Conservation (phyloP, 352 stramenopile species). For the Pythium angustatum region DNA sequence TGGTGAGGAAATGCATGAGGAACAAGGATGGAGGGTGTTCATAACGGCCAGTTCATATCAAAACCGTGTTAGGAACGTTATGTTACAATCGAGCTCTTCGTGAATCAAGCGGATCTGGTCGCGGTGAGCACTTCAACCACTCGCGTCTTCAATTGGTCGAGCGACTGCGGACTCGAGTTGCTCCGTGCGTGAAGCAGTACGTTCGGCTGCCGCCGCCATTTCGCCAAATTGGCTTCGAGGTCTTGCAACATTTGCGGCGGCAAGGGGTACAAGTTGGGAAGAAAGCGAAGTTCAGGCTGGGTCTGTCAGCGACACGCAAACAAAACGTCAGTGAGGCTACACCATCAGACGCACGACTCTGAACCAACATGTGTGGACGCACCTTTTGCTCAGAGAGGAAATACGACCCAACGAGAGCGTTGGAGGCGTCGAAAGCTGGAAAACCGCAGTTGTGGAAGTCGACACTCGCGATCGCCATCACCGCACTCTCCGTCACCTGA, state of each 20-base stretch:
- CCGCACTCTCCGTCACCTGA: slow-evolving; percentile 30
- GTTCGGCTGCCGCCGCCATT: slow-evolving; percentile 33
- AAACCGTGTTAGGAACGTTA: slow-evolving; percentile 11
- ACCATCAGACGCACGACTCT: not conserved
- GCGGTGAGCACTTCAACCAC: slow-evolving; percentile 13
- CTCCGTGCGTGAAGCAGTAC: slow-evolving; percentile 13
- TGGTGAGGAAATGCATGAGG: not conserved
- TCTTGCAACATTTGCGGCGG: slow-evolving; percentile 63
- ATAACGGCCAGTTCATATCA: no score
- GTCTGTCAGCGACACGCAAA: slow-evolving; percentile 18
- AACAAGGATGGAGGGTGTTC: not conserved
- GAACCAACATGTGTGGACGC: not conserved
- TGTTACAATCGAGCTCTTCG: slow-evolving; percentile 14
- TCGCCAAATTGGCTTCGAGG: slow-evolving; percentile 36
- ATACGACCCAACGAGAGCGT: slow-evolving; percentile 60
- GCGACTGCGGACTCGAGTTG: slow-evolving; percentile 9
- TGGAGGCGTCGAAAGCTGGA: slow-evolving; percentile 53
- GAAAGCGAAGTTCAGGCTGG: slow-evolving; percentile 45
- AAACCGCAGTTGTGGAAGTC: slow-evolving; percentile 68
- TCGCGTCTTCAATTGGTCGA: slow-evolving; percentile 27
- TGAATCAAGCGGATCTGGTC: not conserved
- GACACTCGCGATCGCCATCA: slow-evolving; percentile 41
- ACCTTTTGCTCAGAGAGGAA: slow-evolving; percentile 43
- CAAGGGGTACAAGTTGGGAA: slow-evolving; percentile 61
- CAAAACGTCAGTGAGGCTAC: not conserved